Percentiles rank a stretch among this genome's conserved stretches.
phyloP scores from a whole-genome alignment of 768 basidiomycete genomes.

The Strobilomyces echinocephalus region DNA sequence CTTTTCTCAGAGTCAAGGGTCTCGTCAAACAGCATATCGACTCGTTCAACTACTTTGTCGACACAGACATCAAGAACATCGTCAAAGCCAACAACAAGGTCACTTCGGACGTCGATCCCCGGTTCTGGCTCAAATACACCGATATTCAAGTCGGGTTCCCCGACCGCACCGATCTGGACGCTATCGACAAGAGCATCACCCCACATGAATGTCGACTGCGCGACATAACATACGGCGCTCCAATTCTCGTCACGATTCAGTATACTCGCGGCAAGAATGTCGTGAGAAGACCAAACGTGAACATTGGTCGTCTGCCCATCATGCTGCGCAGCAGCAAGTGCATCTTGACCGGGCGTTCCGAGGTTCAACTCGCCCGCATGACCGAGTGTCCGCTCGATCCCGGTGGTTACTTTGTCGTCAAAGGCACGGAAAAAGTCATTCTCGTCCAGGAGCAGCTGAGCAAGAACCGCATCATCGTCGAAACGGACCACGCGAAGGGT shows the following conservation, averaged over 20 bases:
- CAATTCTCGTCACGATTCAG: slow-evolving; percentile 89
- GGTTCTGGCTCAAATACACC: slow-evolving; percentile 94
- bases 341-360: slow-evolving; percentile 71
- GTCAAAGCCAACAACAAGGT: slow-evolving; percentile 90
- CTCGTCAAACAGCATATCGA: slow-evolving; percentile 99
- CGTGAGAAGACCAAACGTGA: slow-evolving; percentile 75
- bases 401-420: slow-evolving; percentile 99
- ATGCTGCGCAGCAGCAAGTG: slow-evolving; percentile 97
- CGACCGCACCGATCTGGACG: slow-evolving; percentile 77
- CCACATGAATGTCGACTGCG: slow-evolving; percentile 97
- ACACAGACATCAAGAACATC: slow-evolving; percentile 95
- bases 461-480: slow-evolving; percentile 99
- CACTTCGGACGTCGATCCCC: slow-evolving; percentile 94
- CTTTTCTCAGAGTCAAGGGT: slow-evolving; percentile 95
- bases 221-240: slow-evolving; percentile 91
- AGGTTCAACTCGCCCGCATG: slow-evolving; percentile 87
- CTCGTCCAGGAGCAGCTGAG: slow-evolving; percentile 97
- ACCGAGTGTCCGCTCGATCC: slow-evolving; percentile 97
- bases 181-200: slow-evolving; percentile 78
- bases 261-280: slow-evolving; percentile 91
- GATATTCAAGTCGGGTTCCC: slow-evolving; percentile 94
- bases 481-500: slow-evolving; percentile 86
- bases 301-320: slow-evolving; percentile 89
- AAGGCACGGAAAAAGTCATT: slow-evolving; percentile 99
- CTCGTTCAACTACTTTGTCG: slow-evolving; percentile 98